Percentiles rank a stretch among this genome's conserved stretches.
Evolutionary conservation across 768 basidiomycete genomes (phyloP).

Genomic region (Podaxis sp.): DNA sequence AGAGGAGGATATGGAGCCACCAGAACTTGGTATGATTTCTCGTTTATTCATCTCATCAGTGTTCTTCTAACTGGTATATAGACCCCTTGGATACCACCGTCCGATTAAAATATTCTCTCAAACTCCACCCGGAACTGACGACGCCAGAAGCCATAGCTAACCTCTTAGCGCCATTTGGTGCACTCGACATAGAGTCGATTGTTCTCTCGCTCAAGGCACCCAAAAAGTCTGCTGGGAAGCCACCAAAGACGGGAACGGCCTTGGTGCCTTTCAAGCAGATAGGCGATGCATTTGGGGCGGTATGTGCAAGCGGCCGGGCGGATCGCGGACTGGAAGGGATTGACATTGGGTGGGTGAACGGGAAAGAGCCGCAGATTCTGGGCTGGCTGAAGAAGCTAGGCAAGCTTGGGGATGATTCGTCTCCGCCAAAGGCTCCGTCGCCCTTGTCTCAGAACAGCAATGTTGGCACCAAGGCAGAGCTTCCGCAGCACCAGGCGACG

Average conservation of each 20-base stretch:
- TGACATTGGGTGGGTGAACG: slow-evolving; percentile 71
- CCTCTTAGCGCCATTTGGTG: slow-evolving; percentile 59
- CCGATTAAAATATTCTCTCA: slow-evolving; percentile 62
- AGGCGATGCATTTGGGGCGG: slow-evolving; percentile 70
- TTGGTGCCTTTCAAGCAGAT: slow-evolving; percentile 75
- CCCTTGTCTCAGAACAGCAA: slow-evolving; percentile 4
- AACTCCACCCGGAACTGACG: slow-evolving; percentile 53
- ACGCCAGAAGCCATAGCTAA: slow-evolving; percentile 41
- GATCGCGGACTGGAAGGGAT: slow-evolving; percentile 55
- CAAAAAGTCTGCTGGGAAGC: slow-evolving; percentile 43
- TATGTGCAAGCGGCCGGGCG: slow-evolving; percentile 51
- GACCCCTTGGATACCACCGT: slow-evolving; percentile 73
- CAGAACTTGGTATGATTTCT: slow-evolving; percentile 44
- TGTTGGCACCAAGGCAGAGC: not conserved
- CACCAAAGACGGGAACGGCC: slow-evolving; percentile 66
- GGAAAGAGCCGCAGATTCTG: slow-evolving; percentile 69
- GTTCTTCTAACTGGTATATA: slow-evolving; percentile 19
- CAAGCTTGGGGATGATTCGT: slow-evolving; percentile 30
- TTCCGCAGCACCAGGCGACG: slow-evolving; percentile 27
- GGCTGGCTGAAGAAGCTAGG: slow-evolving; percentile 72
- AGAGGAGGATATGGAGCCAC: slow-evolving; percentile 46
- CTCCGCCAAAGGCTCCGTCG: not conserved
- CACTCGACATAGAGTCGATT: slow-evolving; percentile 57
- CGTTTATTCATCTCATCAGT: not conserved
- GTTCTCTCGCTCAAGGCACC: slow-evolving; percentile 63